Evolutionary conservation across 202 grass and related monocot species (phyloP).

Genomic region (Schoenoplectus triqueter): DNA sequence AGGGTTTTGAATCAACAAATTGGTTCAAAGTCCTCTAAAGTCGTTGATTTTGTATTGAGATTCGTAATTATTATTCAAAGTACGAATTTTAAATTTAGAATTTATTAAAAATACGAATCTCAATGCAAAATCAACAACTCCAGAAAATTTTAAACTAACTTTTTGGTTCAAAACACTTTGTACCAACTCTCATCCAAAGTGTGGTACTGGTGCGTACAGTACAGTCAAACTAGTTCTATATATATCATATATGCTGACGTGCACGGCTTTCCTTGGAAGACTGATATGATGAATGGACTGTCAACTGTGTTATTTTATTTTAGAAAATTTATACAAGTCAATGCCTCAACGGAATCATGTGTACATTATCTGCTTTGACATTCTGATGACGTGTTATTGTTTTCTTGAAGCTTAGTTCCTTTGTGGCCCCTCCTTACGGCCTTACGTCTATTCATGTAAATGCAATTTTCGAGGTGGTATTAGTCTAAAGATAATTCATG

Average conservation of each 20-base stretch:
- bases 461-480: too few relatives aligned
- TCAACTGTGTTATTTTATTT: conserved; percentile 1
- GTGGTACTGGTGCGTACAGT: background rate
- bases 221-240: background rate
- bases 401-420: background rate
- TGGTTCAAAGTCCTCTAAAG: too few relatives aligned
- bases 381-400: background rate
- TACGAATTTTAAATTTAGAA: too few relatives aligned
- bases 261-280: background rate
- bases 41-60: too few relatives aligned
- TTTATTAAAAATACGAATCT: too few relatives aligned
- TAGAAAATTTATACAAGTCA: background rate
- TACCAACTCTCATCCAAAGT: too few relatives aligned
- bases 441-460: too few relatives aligned
- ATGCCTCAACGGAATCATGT: background rate
- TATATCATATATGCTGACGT: conserved; percentile 9
- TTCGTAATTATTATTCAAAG: too few relatives aligned
- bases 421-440: background rate
- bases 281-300: background rate
- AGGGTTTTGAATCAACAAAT: background rate
- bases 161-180: too few relatives aligned
- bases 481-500: too few relatives aligned
- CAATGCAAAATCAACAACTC: too few relatives aligned
- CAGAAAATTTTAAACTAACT: too few relatives aligned
- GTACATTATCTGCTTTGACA: background rate